Evolutionary conservation across 257 asterid genomes (phyloP).

Genomic region (Dorcoceras hygrometricum): DNA sequence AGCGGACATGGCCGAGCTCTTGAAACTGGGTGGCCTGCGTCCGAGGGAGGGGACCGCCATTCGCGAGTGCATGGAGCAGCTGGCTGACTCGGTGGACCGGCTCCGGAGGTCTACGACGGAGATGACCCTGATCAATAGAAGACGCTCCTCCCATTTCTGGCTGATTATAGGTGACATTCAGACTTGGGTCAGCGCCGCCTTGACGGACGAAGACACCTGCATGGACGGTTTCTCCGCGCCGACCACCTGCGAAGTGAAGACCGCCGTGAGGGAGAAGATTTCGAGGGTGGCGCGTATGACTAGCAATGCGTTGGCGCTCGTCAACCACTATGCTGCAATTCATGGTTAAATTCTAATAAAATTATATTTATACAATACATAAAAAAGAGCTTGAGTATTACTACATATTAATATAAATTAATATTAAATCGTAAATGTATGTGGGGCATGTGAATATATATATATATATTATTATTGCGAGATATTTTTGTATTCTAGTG

Average conservation of each 20-base stretch:
- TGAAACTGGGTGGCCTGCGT: conserved; percentile 35
- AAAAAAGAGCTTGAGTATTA: no score
- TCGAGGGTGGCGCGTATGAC: conserved; percentile 55
- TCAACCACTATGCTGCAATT: conserved; percentile 47
- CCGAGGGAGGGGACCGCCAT: conserved; percentile 56
- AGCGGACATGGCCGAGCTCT: conserved; percentile 35
- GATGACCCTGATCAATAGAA: conserved; percentile 40
- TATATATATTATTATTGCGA: no score
- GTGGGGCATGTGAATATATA: no score
- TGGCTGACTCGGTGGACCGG: conserved; percentile 46
- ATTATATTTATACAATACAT: no score
- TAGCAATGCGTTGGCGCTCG: conserved; percentile 68
- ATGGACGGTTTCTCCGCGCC: conserved; percentile 56
- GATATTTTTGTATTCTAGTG: no score
- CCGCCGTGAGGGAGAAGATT: conserved; percentile 38
- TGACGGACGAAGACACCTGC: conserved; percentile 75
- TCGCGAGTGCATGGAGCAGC: conserved; percentile 66
- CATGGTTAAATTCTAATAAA: no score
- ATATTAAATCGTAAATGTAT: no score
- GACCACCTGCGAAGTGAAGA: conserved; percentile 37
- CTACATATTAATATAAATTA: no score
- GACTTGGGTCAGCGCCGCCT: conserved; percentile 87
- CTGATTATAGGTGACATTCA: conserved; percentile 43
- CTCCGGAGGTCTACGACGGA: conserved; percentile 42
- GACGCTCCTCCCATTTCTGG: conserved; percentile 34